Conservation (phyloP, 345 rosid genomes). For the Aegle marmelos region DNA sequence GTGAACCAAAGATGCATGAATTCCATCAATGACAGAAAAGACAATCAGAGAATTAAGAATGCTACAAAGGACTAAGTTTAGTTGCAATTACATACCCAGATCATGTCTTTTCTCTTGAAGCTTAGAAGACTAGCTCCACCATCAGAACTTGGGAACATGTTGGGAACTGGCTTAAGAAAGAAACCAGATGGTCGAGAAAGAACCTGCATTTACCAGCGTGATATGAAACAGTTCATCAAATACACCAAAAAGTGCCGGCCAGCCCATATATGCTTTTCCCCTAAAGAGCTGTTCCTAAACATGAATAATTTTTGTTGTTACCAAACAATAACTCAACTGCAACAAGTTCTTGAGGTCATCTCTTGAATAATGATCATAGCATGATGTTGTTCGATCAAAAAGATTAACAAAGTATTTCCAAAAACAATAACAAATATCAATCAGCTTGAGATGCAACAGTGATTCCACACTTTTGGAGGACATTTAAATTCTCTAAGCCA, state of each 20-base stretch:
- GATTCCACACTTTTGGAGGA: neutral
- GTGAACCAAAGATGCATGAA: conserved; percentile 21
- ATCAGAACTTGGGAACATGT: conserved; percentile 48
- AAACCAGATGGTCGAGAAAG: conserved; percentile 81
- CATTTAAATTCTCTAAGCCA: neutral
- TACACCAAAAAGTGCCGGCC: neutral
- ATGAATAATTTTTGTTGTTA: neutral
- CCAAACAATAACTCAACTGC: neutral
- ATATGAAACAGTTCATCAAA: neutral
- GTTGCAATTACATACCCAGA: conserved; percentile 59
- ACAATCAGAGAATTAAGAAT: neutral
- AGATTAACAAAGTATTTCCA: neutral
- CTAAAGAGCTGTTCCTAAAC: neutral
- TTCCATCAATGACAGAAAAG: neutral
- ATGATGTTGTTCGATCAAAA: neutral
- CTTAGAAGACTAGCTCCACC: conserved; percentile 69
- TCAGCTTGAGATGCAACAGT: neutral
- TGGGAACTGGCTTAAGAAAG: conserved; percentile 85
- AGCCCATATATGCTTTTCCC: neutral
- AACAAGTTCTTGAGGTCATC: neutral
- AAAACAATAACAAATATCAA: neutral
- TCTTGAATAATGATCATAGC: neutral
- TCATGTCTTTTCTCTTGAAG: conserved; percentile 72
- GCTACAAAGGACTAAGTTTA: conserved; percentile 7
- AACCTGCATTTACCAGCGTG: conserved; percentile 50